Base-by-base conservation (phyloP, 768 basidiomycete species). In the Mycena belliarum region DNA sequence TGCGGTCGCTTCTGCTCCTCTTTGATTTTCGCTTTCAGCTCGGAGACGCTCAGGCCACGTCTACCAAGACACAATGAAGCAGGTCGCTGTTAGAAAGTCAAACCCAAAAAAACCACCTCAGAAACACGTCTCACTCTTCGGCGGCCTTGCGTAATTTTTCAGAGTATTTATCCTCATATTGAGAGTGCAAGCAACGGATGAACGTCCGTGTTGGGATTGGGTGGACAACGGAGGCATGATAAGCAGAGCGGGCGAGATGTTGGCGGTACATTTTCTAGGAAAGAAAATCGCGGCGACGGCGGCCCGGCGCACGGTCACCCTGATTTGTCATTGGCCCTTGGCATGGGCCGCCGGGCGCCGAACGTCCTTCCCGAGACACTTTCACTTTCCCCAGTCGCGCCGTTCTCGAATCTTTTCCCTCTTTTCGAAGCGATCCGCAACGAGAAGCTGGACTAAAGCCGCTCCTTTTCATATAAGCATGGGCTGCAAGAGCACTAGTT, bases 61-160 rank as follows among this genome's bases (percentile, higher is more conserved):
- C 84, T 85, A 63, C 25, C 32, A 53, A 18, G 16, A 18, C 7
- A 54, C 20, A 40, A 53, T 15, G 25, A 41, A 40, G 52, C 46
- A 57, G 64, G 40, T 12, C 8, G 40, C 40, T 41, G 40, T 41
- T 41, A 41, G 40, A 23, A 11, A 11, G 40, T 23, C 40, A 41
- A 8, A 35, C 33, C 40, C 20, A 23, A 41, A 66, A 38, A 54
- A 40, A 66, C 29, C 46, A 49, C 28, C 49, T 32, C 18, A 49
- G 60, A 56, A 48, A 59, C 60, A 61, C 49, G 41, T 59, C 61
- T 79, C 76, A 92, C 91, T 85, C 77, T 68, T 82, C 72, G 40
- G 90, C 86, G 64, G 76, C 80, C 64, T 79, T 75, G 43, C 77
- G 81, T 35, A 95, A 72, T 67, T 89, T 90, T 57, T 87, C 82